These are phyloP conservation scores for Chlamydomonas sp. DNA, from an alignment of 139 green algal genomes.

Conservation along the genomic window DNA sequence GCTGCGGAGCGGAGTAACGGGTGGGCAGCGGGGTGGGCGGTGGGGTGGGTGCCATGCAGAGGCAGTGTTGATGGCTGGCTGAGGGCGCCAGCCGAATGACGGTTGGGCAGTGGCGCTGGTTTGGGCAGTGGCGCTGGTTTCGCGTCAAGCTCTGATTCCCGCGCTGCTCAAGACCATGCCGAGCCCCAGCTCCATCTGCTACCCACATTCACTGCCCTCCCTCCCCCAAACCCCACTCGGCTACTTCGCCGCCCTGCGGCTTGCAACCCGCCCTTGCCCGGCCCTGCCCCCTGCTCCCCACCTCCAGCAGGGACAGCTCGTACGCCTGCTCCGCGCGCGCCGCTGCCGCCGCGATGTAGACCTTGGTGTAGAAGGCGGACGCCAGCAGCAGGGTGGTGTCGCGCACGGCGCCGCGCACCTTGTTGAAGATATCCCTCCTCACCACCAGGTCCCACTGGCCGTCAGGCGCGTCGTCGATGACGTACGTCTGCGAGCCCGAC, in stretches of 20 bases:
- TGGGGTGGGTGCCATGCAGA: not conserved
- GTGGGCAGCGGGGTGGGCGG: not conserved
- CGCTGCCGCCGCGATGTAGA: constrained; percentile 60
- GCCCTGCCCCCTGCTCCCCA: not conserved
- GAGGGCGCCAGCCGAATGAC: too few species aligned
- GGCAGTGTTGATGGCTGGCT: too few species aligned
- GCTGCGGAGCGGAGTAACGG: not conserved
- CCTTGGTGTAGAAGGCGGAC: constrained; percentile 54
- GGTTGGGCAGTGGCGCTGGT: too few species aligned
- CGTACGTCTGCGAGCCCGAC: constrained; percentile 38
- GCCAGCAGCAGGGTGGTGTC: constrained; percentile 34
- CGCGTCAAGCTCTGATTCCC: too few species aligned
- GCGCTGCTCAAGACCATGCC: too few species aligned
- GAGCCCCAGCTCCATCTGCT: too few species aligned
- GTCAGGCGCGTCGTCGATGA: constrained; percentile 76
- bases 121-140: too few species aligned
- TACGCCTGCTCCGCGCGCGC: constrained; percentile 62
- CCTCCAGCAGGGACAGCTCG: constrained; percentile 60
- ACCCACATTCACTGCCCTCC: too few species aligned
- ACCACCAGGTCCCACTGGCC: constrained; percentile 76
- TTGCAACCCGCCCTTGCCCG: too few species aligned
- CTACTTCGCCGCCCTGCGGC: too few species aligned
- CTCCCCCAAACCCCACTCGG: not conserved
- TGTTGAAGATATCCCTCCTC: constrained; percentile 80
- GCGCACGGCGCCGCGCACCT: constrained; percentile 75